Base-by-base conservation (phyloP, 345 rosid species). In the Populus davidiana region DNA sequence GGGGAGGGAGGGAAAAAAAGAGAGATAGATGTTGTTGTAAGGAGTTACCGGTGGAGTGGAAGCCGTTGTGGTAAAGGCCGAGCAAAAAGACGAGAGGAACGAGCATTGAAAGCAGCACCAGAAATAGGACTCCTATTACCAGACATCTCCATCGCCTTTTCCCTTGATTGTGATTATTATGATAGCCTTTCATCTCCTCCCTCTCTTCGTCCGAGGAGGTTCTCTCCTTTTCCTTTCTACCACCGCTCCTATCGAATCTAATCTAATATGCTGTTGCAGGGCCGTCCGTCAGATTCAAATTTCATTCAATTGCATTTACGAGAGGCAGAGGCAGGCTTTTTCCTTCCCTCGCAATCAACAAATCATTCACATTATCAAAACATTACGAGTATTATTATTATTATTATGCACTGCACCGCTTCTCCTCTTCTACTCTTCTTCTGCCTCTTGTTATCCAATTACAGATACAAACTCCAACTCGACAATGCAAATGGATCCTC, bases 81-180 rank as follows among this genome's bases (percentile, higher is more conserved):
- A 92, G 94, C 75, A 95, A 84, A 80, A 95, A 92, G 65, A 90
- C 96, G 41, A 95, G 96, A 74, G 97, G 99, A 80, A 93, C 97
- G 69, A 95, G 91, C 98, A 93, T 93, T 31, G 99, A 95, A 67
- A 95, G 93, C 54, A 95, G 52, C 43, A 95, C 94, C 50, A 95
- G 99, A 71, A 90, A 88, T 70, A 92, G 90, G 5, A 93, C 97
- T 27, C 93, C 96, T 54, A 88, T 76, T 21, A 85, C 96, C 67
- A 92, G 86, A 70, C 87, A 81, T 80, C 88, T 87, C 97, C 97
- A 92, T 76, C 98, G 89, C 75, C 94, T 83, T 76, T 95, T 95
- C 54, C 88, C 94, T 18, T 80, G 77, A 70, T 23, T 59, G 64
- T 21, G 82, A 61, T 44, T 69, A 77, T 75, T 78, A 38, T 56